These are phyloP conservation scores for Chaetomium fimeti DNA, from an alignment of 495 filamentous ascomycete species.

Conservation along the genomic window DNA sequence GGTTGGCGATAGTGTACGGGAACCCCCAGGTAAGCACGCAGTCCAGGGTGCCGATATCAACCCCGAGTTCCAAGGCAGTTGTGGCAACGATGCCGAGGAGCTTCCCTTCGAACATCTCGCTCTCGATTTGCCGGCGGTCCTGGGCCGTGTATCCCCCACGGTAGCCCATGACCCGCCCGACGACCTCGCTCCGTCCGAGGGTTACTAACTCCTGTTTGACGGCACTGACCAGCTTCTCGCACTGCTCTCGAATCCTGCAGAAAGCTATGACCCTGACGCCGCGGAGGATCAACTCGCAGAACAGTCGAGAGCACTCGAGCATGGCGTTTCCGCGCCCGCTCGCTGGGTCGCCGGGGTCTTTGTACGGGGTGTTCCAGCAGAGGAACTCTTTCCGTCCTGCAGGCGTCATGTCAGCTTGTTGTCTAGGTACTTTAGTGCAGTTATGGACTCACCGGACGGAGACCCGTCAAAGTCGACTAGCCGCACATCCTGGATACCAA, in stretches of 20 bases:
- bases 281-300: slow-evolving; percentile 84
- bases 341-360: slow-evolving; percentile 80
- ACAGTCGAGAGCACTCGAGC: slow-evolving; percentile 80
- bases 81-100: slow-evolving; percentile 93
- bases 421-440: neutral
- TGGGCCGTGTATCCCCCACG: slow-evolving; percentile 94
- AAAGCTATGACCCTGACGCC: slow-evolving; percentile 95
- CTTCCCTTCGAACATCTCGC: slow-evolving; percentile 95
- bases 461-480: slow-evolving; percentile 90
- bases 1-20: slow-evolving; percentile 89
- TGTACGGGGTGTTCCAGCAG: slow-evolving; percentile 97
- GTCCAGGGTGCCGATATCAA: slow-evolving; percentile 94
- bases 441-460: slow-evolving; percentile 57
- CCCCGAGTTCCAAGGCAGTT: slow-evolving; percentile 85
- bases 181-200: slow-evolving; percentile 71
- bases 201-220: slow-evolving; percentile 71
- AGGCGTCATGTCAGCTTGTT: neutral
- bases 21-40: slow-evolving; percentile 93
- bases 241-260: slow-evolving; percentile 80
- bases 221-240: slow-evolving; percentile 79
- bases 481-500: slow-evolving; percentile 75
- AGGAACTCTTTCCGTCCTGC: slow-evolving; percentile 83
- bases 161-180: slow-evolving; percentile 87
- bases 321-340: slow-evolving; percentile 82
- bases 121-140: slow-evolving; percentile 85